Evolutionary conservation across 192 early-diverging fungal species (phyloP).

Genomic region (Backusella australiensis): DNA sequence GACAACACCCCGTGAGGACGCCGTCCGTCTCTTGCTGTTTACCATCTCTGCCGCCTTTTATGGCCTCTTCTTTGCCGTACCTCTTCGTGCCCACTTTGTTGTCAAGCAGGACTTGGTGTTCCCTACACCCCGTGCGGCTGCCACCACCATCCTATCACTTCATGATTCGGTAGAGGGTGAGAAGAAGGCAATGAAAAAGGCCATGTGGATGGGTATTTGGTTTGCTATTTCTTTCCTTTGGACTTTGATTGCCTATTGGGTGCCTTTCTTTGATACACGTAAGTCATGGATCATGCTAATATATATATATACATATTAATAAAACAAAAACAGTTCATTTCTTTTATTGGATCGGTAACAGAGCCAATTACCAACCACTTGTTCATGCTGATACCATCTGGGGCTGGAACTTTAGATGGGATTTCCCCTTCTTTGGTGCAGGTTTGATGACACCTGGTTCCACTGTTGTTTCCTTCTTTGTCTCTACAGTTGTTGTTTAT

Average conservation of each 20-base stretch:
- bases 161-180: conserved; percentile 49
- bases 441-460: conserved; percentile 57
- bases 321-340: conserved; percentile 32
- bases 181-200: conserved; percentile 45
- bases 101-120: conserved; percentile 65
- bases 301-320: background rate
- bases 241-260: conserved; percentile 46
- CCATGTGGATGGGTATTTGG: conserved; percentile 45
- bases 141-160: conserved; percentile 56
- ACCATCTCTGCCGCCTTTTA: conserved; percentile 60
- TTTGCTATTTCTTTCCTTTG: conserved; percentile 44
- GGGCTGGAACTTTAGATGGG: conserved; percentile 46
- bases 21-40: conserved; percentile 50
- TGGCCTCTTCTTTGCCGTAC: conserved; percentile 70
- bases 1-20: conserved; percentile 47
- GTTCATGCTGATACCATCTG: conserved; percentile 46
- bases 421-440: conserved; percentile 61
- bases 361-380: conserved; percentile 32
- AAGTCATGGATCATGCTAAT: background rate
- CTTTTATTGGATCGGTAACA: conserved; percentile 46
- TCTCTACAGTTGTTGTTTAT: conserved; percentile 52
- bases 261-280: conserved; percentile 39
- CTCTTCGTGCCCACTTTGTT: conserved; percentile 62
- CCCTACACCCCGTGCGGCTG: conserved; percentile 63
- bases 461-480: conserved; percentile 51